A percentile compares a stretch with the other conserved stretches of the same genome.
Evolutionary conservation across 495 filamentous ascomycete genomes (phyloP).

Genomic region (Clohesyomyces aquaticus): DNA sequence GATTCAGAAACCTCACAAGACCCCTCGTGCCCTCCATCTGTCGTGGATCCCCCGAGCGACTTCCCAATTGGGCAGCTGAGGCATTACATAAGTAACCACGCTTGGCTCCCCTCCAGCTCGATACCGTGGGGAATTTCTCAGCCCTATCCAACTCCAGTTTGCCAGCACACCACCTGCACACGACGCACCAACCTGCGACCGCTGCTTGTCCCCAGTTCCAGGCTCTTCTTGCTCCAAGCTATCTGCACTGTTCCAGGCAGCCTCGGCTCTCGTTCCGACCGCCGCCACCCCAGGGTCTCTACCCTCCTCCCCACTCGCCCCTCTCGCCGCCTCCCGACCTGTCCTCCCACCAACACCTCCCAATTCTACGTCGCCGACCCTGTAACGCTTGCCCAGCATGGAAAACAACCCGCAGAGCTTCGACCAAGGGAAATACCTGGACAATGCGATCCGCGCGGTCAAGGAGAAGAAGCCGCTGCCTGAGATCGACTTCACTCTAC

Average conservation of each 20-base stretch:
- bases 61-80: conserved; percentile 4
- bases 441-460: conserved; percentile 69
- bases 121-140: conserved; percentile 25
- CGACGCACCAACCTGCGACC: conserved; percentile 9
- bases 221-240: conserved; percentile 14
- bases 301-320: conserved; percentile 19
- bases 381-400: conserved; percentile 25
- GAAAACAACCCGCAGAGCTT: conserved; percentile 27
- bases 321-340: conserved; percentile 30
- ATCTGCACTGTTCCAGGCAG: conserved; percentile 16
- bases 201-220: neutral
- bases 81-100: neutral
- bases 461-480: conserved; percentile 90
- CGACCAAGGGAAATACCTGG: conserved; percentile 45
- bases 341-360: conserved; percentile 7
- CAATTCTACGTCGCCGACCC: conserved; percentile 16
- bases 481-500: conserved; percentile 97
- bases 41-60: neutral
- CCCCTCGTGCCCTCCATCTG: neutral
- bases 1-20: too few species aligned
- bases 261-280: conserved; percentile 33
- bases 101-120: conserved; percentile 25
- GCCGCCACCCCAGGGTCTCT: conserved; percentile 27
- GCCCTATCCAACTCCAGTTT: conserved; percentile 24
- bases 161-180: conserved; percentile 19